Base-by-base conservation (phyloP, 352 stramenopile species). In the Globisporangium emineosum region DNA sequence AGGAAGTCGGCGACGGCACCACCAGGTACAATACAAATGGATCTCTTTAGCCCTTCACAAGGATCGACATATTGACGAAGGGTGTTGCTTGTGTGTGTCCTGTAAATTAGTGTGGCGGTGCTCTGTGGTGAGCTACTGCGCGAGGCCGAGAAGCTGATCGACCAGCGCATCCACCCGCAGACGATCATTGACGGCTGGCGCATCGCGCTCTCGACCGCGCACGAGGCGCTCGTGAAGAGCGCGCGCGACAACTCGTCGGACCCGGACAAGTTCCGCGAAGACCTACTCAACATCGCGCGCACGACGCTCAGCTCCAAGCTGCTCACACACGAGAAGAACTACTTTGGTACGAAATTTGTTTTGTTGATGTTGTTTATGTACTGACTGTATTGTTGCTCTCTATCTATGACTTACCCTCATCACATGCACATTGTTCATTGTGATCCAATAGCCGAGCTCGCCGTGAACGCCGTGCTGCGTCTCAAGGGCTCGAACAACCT, bases 291-390 rank as follows among this genome's bases (percentile, higher is more conserved):
- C 67, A 99, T 99, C 67, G 96, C 97, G 32, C 75, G 84, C 35
- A 99, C 98, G n/a, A 99, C 98, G 52, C 86, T 99, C 25, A 98
- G 83, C 66, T 99, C 93, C 51, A 99, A 99, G 88, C 81, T 99
- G 25, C 64, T 99, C 19, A 98, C 96, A 19, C 86, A 98, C 68
- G 97, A 99, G 67, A 99, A 99, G 85, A 83, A 97, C 67, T 93
- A 99, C 70, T 99, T 99, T 77, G 94, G 94, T 60, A 84, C 8
- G 37, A 17, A 45, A 40, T 40, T 45, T 19, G 37, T 45, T n/a
- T n/a, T n/a, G n/a, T n/a, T n/a, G n/a, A n/a, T n/a, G 33, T 12
- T 37, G 32, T 10, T 37, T 37, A 9, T 37, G 32, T 9, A 33
- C 32, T 37, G 12, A 9, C 32, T 37, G 32, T 37, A 37, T 37